Evolutionary conservation across 2,329 filamentous ascomycete species (phyloP).

Genomic region (Phialophora tarda): DNA sequence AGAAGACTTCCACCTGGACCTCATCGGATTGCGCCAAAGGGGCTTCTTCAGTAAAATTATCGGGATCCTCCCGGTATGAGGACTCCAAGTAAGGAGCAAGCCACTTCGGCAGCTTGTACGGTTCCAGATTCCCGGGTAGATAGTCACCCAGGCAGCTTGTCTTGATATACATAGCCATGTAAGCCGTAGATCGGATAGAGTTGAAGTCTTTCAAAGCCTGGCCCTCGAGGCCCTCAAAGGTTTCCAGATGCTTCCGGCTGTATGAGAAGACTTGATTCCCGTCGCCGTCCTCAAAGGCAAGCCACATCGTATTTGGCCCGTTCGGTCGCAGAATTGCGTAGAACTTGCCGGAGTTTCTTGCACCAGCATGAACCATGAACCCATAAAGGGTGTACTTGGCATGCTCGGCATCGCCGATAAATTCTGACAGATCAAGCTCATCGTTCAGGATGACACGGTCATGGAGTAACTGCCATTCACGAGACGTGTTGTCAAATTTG

Average conservation of each 20-base stretch:
- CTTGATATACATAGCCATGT: conserved; percentile 63
- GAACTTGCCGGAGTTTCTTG: conserved; percentile 63
- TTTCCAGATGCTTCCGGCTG: conserved; percentile 60
- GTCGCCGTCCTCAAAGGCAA: conserved; percentile 62
- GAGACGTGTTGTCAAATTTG: conserved; percentile 58
- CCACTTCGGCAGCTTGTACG: conserved; percentile 55
- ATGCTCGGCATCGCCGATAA: conserved; percentile 44
- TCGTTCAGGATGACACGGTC: conserved; percentile 64
- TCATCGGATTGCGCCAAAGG: conserved; percentile 35
- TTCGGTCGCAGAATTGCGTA: conserved; percentile 65
- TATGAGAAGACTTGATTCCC: conserved; percentile 63
- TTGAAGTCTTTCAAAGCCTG: conserved; percentile 47
- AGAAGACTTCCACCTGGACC: conserved; percentile 50
- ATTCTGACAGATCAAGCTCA: conserved; percentile 53
- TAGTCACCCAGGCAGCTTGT: conserved; percentile 53
- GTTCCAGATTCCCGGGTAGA: conserved; percentile 51
- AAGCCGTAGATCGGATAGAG: conserved; percentile 54
- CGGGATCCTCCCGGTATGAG: conserved; percentile 30
- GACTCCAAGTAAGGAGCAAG: conserved; percentile 49
- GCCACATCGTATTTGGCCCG: conserved; percentile 63
- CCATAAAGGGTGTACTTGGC: conserved; percentile 63
- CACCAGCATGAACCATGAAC: conserved; percentile 65
- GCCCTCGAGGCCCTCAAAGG: conserved; percentile 55
- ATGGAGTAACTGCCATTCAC: conserved; percentile 63
- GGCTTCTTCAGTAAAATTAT: conserved; percentile 27